These are phyloP conservation scores for Myxozyma udenii DNA, from an alignment of 805 yeast genomes.

Conservation along the genomic window DNA sequence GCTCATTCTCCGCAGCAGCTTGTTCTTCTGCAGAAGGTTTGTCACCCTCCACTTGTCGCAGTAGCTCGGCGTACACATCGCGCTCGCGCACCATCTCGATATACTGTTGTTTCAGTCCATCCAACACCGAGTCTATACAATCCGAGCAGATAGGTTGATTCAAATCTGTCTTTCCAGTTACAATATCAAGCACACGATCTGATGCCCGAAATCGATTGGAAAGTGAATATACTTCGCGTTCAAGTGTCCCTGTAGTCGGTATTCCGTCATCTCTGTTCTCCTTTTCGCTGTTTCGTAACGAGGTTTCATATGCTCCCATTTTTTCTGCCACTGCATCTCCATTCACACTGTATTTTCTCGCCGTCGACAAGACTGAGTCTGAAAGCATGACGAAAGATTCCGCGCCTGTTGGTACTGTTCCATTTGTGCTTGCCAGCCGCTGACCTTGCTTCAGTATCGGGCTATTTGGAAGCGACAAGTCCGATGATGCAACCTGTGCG, in stretches of 20 bases:
- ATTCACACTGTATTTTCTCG: slow-evolving; percentile 1
- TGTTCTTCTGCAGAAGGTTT: slow-evolving; percentile 46
- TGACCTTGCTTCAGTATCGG: background rate
- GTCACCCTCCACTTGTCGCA: slow-evolving; percentile 55
- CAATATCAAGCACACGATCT: slow-evolving; percentile 43
- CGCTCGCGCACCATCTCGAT: slow-evolving; percentile 74
- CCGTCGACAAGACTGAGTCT: slow-evolving; percentile 8
- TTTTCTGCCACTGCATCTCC: background rate
- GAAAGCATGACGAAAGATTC: slow-evolving; percentile 3
- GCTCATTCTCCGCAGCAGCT: slow-evolving; percentile 47
- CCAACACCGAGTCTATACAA: slow-evolving; percentile 66
- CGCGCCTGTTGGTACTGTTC: background rate
- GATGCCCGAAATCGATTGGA: slow-evolving; percentile 14
- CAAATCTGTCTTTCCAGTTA: slow-evolving; percentile 69
- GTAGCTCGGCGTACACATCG: slow-evolving; percentile 69
- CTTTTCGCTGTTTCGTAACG: slow-evolving; percentile 4
- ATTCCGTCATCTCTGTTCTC: slow-evolving; percentile 4
- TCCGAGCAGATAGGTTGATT: slow-evolving; percentile 87
- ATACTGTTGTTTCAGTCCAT: slow-evolving; percentile 63
- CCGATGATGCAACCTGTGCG: background rate
- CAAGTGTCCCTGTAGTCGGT: background rate
- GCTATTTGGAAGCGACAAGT: no score
- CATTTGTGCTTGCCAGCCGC: background rate
- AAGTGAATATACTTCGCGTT: slow-evolving; percentile 9
- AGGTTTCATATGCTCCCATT: slow-evolving; percentile 10